Evolutionary conservation across 495 filamentous ascomycete genomes (phyloP).

Genomic region (Bacidia gigantensis): DNA sequence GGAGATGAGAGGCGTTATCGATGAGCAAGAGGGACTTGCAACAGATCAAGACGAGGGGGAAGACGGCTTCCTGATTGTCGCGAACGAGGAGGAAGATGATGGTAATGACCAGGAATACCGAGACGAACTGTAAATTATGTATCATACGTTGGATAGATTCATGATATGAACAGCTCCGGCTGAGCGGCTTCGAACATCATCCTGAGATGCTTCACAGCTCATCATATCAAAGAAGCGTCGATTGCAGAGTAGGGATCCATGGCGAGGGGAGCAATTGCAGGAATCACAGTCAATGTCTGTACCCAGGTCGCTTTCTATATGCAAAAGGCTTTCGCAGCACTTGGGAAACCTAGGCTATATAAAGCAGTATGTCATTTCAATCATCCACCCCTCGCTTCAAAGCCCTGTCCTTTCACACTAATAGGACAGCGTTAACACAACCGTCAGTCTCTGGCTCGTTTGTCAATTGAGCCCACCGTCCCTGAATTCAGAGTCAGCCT

Average conservation of each 20-base stretch:
- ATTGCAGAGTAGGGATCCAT: no score
- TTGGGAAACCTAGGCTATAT: neutral
- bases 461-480: slow-evolving; percentile 64
- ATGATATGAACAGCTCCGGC: no score
- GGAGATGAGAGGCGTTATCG: slow-evolving; percentile 33
- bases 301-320: neutral
- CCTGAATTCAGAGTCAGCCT: slow-evolving; percentile 19
- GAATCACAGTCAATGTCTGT: no score
- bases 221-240: no score
- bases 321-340: neutral
- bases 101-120: neutral
- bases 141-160: neutral
- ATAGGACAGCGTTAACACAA: slow-evolving; percentile 49
- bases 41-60: slow-evolving; percentile 3
- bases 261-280: no score
- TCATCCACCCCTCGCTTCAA: neutral
- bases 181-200: no score
- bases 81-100: slow-evolving; percentile 18
- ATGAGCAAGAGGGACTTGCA: slow-evolving; percentile 22
- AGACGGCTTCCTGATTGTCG: neutral
- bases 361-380: no score
- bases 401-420: slow-evolving; percentile 14
- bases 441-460: slow-evolving; percentile 72
- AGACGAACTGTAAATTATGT: slow-evolving; percentile 32
- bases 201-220: no score